phyloP scores from a whole-genome alignment of 164 flowering plant species.

The Aristolochia californica region DNA sequence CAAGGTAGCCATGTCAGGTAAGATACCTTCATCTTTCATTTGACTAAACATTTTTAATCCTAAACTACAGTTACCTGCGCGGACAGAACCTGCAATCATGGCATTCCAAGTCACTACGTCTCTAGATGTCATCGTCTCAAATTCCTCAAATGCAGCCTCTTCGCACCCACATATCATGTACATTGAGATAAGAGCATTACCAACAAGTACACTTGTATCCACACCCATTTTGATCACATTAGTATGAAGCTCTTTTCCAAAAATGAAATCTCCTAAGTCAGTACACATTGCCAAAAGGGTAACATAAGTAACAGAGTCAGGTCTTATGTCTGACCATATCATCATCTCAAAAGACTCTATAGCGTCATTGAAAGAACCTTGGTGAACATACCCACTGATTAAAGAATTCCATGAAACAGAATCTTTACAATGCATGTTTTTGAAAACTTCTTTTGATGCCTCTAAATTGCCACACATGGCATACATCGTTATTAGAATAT shows the following conservation, averaged over 20 bases:
- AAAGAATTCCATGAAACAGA: conserved; percentile 39
- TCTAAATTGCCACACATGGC: conserved; percentile 28
- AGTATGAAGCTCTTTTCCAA: conserved; percentile 27
- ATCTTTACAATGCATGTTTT: conserved; percentile 20
- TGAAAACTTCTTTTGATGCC: conserved; percentile 27
- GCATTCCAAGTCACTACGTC: conserved; percentile 42
- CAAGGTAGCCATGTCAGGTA: conserved; percentile 29
- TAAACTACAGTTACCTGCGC: conserved; percentile 16
- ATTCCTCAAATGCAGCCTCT: conserved; percentile 19
- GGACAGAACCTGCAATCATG: conserved; percentile 27
- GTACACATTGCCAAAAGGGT: conserved; percentile 26
- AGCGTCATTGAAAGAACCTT: conserved; percentile 14
- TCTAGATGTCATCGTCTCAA: conserved; percentile 24
- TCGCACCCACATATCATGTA: conserved; percentile 29
- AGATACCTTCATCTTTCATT: conserved; percentile 34
- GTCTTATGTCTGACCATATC: conserved; percentile 13
- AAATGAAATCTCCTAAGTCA: conserved; percentile 10
- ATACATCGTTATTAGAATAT: conserved; percentile 39
- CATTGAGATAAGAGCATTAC: conserved; percentile 33
- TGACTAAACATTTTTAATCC: conserved; percentile 21
- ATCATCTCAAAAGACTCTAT: conserved; percentile 22
- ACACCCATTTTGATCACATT: conserved; percentile 29
- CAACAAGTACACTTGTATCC: conserved; percentile 14
- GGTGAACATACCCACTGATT: conserved; percentile 25
- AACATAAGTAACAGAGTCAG: conserved; percentile 22